Evolutionary conservation across 176 grass and related monocot genomes (phyloP), one percentile per base, ranked within the genome.

Genomic region (Stipa capillata): DNA sequence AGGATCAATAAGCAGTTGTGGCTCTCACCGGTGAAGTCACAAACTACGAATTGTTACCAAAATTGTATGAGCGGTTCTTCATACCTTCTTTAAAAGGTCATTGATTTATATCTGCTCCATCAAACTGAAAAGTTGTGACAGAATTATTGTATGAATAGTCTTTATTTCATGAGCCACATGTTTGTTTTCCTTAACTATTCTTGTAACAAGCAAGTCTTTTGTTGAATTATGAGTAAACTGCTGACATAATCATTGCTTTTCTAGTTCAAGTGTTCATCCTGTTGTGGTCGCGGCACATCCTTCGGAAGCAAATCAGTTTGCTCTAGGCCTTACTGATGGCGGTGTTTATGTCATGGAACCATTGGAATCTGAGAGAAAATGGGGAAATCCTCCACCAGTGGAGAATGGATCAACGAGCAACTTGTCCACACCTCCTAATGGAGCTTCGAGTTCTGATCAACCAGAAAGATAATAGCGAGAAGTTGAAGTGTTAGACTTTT

Each of bases 281-380:
- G 85, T 92, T 20, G 95, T 98, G 77, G 85, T 98, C 48, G 92
- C 95, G 45, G 95, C 95, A 52, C 92, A 98, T 85, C 95, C 95
- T 56, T 84, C 84, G 1, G 95, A 98, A 76, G 89, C 92, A 67
- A 98, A 90, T 55, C 95, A 98, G 66, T 94, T 98, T 53, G 95
- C 95, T 67, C 73, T 98, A 39, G 95, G 95, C 8, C 78, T 98
- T 78, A 90, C 87, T 69, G 95, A 98, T 25, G 95, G 95, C 16
- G 79, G 85, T 47, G 92, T 98, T 69, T 85, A 92, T 49, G 92
- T 98, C 42, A 77, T 98, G 74, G 95, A 98, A 73, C 95, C 95
- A 16, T 77, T 85, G 49, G 92, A 98, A 79, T 94, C 95, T 25
- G 95, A 98, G 81, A 87, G 92, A 67, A 98, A 94, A 72, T 98